Percentiles rank a stretch among this genome's conserved stretches.
phyloP scores from a whole-genome alignment of 2,329 filamentous ascomycete species.

The Mollisiaceae sp. region DNA sequence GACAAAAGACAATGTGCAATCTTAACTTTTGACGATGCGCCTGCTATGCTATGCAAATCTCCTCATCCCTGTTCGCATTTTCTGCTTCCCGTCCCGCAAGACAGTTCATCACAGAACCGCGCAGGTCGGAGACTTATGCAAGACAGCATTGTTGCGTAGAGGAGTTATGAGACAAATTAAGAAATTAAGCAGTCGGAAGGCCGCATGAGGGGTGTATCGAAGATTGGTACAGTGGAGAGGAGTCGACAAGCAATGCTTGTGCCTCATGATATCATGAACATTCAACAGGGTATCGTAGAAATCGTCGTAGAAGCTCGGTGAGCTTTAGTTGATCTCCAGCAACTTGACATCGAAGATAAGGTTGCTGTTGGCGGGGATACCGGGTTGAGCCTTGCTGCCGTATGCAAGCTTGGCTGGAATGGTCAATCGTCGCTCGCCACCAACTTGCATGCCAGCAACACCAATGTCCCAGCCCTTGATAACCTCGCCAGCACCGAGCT shows the following conservation, averaged over 20 bases:
- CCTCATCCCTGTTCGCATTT: constrained; percentile 41
- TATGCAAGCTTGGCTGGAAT: constrained; percentile 90
- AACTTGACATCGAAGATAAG: constrained; percentile 92
- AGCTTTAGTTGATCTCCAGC: constrained; percentile 76
- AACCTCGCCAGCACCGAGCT: constrained; percentile 90
- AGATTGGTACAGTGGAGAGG: constrained; percentile 40
- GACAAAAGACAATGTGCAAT: constrained; percentile 24
- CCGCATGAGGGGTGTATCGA: constrained; percentile 30
- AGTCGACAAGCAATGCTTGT: constrained; percentile 28
- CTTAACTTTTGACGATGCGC: constrained; percentile 41
- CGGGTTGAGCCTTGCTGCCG: constrained; percentile 80
- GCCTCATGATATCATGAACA: constrained; percentile 26
- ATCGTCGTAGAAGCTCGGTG: constrained; percentile 1
- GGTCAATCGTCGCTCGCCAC: constrained; percentile 89
- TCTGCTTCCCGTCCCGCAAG: constrained; percentile 36
- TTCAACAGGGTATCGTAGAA: constrained; percentile 14
- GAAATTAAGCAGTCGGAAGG: constrained; percentile 28
- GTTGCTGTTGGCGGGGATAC: constrained; percentile 90
- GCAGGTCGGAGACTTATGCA: constrained; percentile 43
- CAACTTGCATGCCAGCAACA: constrained; percentile 87
- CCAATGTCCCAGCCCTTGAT: constrained; percentile 99
- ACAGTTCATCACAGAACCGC: constrained; percentile 39
- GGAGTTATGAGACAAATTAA: constrained; percentile 23
- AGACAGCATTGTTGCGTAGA: constrained; percentile 31
- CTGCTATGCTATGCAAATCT: constrained; percentile 42